Percentiles rank a stretch among this genome's conserved stretches.
Conservation (phyloP, 768 basidiomycete species). For the Rhizopogon sp. region DNA sequence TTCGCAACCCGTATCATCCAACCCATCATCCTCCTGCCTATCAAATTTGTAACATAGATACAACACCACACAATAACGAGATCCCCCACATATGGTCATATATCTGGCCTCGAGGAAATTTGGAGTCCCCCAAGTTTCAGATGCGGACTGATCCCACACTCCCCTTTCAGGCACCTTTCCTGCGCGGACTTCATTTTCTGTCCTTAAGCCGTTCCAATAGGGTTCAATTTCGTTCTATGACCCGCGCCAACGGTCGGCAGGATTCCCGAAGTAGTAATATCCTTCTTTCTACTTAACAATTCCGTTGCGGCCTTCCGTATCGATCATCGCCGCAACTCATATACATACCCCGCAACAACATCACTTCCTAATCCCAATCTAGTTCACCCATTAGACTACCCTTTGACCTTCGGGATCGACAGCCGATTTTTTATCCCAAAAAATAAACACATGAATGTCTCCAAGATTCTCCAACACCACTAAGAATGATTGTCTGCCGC, state of each 20-base stretch:
- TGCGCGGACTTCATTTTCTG: constrained; percentile 18
- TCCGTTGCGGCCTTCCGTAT: constrained; percentile 1
- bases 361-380: background rate
- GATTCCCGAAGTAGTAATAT: background rate
- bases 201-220: constrained; percentile 16
- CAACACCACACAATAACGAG: constrained; percentile 11
- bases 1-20: constrained; percentile 18
- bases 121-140: constrained; percentile 20
- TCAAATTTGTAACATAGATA: constrained; percentile 4
- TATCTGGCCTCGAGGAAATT: constrained; percentile 16
- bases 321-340: background rate
- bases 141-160: constrained; percentile 17
- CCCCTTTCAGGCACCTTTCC: constrained; percentile 18
- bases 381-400: background rate
- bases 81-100: constrained; percentile 19
- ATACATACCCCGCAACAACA: background rate
- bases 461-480: background rate
- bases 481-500: background rate
- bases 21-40: background rate
- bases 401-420: background rate
- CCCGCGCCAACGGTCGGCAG: constrained; percentile 17
- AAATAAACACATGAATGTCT: background rate
- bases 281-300: background rate
- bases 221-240: constrained; percentile 7
- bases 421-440: background rate